These are phyloP conservation scores for Fusarium nematophilum DNA, from an alignment of 2,329 filamentous ascomycete species.

Conservation along the genomic window DNA sequence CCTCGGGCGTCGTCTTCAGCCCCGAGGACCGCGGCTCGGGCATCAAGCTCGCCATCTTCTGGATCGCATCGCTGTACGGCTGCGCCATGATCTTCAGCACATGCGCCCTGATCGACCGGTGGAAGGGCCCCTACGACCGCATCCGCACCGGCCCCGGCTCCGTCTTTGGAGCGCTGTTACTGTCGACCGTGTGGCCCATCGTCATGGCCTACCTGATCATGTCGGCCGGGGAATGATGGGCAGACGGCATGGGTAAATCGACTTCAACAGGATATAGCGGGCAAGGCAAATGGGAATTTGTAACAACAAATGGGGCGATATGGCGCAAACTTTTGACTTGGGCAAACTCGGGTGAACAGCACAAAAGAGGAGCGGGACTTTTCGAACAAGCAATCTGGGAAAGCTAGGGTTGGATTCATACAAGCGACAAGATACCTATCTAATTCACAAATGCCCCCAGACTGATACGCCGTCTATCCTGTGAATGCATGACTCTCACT, in stretches of 20 bases:
- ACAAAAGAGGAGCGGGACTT: too few relatives aligned
- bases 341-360: too few relatives aligned
- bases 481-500: neutral
- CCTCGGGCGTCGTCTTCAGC: conserved; percentile 49
- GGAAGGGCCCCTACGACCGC: conserved; percentile 53
- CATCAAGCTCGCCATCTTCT: conserved; percentile 50
- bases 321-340: too few relatives aligned
- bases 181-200: conserved; percentile 52
- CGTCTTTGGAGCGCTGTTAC: conserved; percentile 46
- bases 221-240: conserved; percentile 16
- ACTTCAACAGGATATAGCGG: neutral
- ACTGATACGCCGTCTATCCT: neutral
- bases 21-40: conserved; percentile 45
- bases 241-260: neutral
- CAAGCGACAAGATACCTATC: too few relatives aligned
- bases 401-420: too few relatives aligned
- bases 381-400: too few relatives aligned
- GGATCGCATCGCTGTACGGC: conserved; percentile 50
- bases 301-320: too few relatives aligned
- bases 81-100: conserved; percentile 57
- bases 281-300: too few relatives aligned
- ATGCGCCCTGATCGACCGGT: conserved; percentile 56
- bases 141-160: conserved; percentile 43
- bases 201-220: conserved; percentile 50
- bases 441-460: too few relatives aligned